Percentiles rank a stretch among this genome's conserved stretches.
These are phyloP conservation scores for Lipomyces mesembrius DNA, from an alignment of 805 yeast genomes.

Conservation along the genomic window DNA sequence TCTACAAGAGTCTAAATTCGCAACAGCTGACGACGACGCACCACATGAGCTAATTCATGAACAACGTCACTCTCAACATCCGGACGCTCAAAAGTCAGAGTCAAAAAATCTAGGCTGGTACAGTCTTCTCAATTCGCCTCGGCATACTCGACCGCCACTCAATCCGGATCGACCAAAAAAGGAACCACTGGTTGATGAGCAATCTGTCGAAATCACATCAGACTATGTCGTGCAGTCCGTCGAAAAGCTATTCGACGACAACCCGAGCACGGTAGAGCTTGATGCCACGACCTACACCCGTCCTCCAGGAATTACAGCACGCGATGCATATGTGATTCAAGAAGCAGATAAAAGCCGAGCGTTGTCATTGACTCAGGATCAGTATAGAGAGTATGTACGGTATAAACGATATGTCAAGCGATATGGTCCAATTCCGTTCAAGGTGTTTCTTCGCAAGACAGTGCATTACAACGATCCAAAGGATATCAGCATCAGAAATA, in stretches of 20 bases:
- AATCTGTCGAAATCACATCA: not conserved
- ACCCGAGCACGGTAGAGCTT: not conserved
- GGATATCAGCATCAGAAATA: not conserved
- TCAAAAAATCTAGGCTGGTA: not conserved
- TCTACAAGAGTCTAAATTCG: not conserved
- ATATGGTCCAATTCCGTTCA: not conserved
- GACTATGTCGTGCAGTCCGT: not conserved
- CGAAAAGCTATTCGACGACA: not conserved
- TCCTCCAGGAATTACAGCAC: not conserved
- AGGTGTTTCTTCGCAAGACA: not conserved
- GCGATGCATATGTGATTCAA: not conserved
- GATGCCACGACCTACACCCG: not conserved
- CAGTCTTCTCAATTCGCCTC: not conserved
- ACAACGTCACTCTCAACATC: not conserved
- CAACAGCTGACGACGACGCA: not conserved
- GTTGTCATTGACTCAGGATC: not conserved
- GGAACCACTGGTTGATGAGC: not conserved
- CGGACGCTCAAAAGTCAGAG: not conserved
- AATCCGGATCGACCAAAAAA: not conserved
- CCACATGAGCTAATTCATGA: not conserved
- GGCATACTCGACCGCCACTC: not conserved
- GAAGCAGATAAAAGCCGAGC: not conserved
- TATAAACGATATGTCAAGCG: conserved; percentile 2
- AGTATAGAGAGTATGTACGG: not conserved
- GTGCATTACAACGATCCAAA: not conserved